Evolutionary conservation across 176 grass and related monocot genomes (phyloP).

Genomic region (Lolium multiflorum): DNA sequence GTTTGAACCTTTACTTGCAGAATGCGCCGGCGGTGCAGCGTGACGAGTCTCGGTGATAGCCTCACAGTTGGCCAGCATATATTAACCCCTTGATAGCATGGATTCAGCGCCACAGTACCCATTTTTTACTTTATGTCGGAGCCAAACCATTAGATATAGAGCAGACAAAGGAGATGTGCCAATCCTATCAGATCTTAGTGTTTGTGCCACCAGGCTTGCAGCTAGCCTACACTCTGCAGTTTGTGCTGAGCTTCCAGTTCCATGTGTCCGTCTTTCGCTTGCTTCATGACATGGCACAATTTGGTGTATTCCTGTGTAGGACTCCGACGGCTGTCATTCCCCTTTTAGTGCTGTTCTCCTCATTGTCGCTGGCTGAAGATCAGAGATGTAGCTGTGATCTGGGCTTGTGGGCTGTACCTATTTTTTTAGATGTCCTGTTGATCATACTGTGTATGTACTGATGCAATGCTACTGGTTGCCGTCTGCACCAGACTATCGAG

Average conservation of each 20-base stretch:
- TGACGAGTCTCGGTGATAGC: background rate
- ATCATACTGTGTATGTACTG: background rate
- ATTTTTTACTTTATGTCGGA: background rate
- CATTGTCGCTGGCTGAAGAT: background rate
- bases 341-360: background rate
- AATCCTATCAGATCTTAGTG: background rate
- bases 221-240: background rate
- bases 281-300: background rate
- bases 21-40: slow-evolving; percentile 5
- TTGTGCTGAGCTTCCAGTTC: background rate
- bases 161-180: background rate
- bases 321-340: background rate
- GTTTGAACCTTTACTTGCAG: slow-evolving; percentile 40
- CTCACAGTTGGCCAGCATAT: background rate
- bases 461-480: background rate
- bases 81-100: background rate
- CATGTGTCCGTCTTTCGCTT: background rate
- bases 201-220: background rate
- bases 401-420: background rate
- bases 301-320: background rate
- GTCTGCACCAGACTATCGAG: background rate
- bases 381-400: background rate
- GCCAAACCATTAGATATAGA: background rate
- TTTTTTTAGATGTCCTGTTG: background rate
- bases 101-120: background rate